Evolutionary conservation across 1,284 basidiomycete genomes (phyloP), one percentile per base, ranked within the genome.

Genomic region (Fomitopsis pinicola): DNA sequence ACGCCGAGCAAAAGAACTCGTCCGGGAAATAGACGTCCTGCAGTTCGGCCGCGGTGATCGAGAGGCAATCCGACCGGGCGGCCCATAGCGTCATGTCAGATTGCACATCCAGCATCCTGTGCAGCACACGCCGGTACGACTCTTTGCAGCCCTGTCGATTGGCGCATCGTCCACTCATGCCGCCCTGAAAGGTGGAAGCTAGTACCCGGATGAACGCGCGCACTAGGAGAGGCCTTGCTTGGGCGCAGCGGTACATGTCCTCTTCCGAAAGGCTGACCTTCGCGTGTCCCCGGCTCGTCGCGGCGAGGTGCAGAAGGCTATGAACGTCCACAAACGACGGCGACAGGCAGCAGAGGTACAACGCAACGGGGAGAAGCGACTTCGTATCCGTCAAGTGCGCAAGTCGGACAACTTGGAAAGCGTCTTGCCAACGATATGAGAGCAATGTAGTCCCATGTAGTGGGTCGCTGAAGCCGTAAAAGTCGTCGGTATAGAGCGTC

Each of bases 401-500:
- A 5, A 55, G 17, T 15, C 22, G 26, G 26, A 54, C 53, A 5
- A 19, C 30, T 10, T 22, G 15, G 53, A 54, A 36, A 8, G 53
- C 53, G 33, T 54, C 53, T n/a, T 38, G 53, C 30, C 33, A n/a
- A 8, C 19, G n/a, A 15, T 44, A 19, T 8, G 42, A 44, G 5
- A 44, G 42, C 42, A 19, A 15, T 8, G 2, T 8, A 44, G 17
- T 17, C 42, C n/a, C 7, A 3, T 19, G 42, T 19, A 8, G 17
- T 19, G 17, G 42, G 8, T 44, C 8, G 15, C 6, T 15, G 42
- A 42, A 42, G 42, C n/a, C 14, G 17, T 44, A 4, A 12, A 46
- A 46, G 9, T 46, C 12, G 22, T 46, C 45, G 6, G 67, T 65
- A 62, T 66, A 68, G 50, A 65, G 61, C 50, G 63, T 59, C 59